These are phyloP conservation scores for Claviceps pusilla DNA, from an alignment of 2,329 filamentous ascomycete species.

Conservation along the genomic window DNA sequence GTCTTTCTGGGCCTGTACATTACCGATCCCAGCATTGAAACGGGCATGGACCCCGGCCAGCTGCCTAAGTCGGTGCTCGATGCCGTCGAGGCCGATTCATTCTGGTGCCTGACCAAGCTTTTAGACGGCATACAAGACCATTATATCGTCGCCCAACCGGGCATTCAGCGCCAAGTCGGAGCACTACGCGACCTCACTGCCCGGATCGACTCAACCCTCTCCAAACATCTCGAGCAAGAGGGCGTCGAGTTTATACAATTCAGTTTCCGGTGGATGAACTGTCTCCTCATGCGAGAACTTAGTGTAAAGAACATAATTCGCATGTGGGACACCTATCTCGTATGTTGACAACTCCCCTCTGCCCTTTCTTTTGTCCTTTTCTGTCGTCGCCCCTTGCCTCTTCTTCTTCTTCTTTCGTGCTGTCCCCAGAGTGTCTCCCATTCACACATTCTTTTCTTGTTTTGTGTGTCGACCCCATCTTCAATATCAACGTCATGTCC, in stretches of 20 bases:
- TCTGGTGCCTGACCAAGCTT: conserved; percentile 95
- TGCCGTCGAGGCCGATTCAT: conserved; percentile 92
- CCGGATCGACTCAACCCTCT: conserved; percentile 69
- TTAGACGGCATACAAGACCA: conserved; percentile 99
- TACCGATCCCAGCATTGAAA: conserved; percentile 81
- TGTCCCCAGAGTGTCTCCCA: neutral
- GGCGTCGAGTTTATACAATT: conserved; percentile 98
- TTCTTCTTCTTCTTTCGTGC: no score
- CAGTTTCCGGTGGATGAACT: conserved; percentile 99
- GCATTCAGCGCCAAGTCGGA: conserved; percentile 85
- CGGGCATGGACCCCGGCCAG: conserved; percentile 92
- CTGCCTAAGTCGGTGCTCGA: conserved; percentile 81
- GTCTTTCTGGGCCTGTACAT: conserved; percentile 92
- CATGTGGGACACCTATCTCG: conserved; percentile 99
- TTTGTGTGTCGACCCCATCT: neutral
- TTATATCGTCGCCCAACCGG: conserved; percentile 94
- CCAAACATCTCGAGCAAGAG: conserved; percentile 78
- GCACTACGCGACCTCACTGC: conserved; percentile 80
- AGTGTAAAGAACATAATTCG: conserved; percentile 91
- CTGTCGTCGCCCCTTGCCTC: neutral
- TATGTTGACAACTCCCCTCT: conserved; percentile 29
- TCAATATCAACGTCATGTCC: no score
- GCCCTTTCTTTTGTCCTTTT: neutral
- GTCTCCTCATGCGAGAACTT: conserved; percentile 91
- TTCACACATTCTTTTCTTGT: neutral